Base-by-base conservation (phyloP, 2,329 filamentous ascomycete species). In the Colletotrichum cereale region DNA sequence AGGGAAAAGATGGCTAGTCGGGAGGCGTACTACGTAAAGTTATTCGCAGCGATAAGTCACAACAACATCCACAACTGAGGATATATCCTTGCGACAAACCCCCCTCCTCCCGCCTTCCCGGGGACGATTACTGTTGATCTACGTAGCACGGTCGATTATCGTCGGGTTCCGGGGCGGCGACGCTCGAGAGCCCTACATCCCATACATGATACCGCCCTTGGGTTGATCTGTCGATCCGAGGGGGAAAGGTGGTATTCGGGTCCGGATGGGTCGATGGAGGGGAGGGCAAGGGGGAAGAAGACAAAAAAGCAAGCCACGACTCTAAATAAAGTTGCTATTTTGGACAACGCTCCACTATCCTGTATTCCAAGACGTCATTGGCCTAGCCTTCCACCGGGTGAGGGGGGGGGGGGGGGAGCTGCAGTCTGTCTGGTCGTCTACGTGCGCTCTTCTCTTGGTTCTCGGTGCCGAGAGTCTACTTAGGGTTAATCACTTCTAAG, bases 71-170 rank as follows among this genome's bases (percentile, higher is more conserved):
- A 48, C 58, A 56, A 48, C 66, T 29, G 38, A 36, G 57, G 29
- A n/a, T 42, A n/a, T 42, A n/a, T 44, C 65, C 66, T 21, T 16
- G 58, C 36, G 50, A 38, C 31, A 38, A 29, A 18, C 62, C 56
- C 31, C 47, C 18, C 38, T 24, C 56, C 14, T 31, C 31, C 48
- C 50, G 60, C 18, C 38, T 24, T 38, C 14, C 42, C 31, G 38
- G 40, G 60, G 40, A 24, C 60, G 66, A 67, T 67, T 60, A 47
- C 8, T 29, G 58, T 18, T 56, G 66, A 56, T 67, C 66, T 38
- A 38, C 36, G 6, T 12, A 34, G 12, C 36, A 58, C 29, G 18
- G 34, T 26, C 29, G 12, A 62, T 38, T 14, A 60, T 52, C 48
- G 26, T 29, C 48, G 31, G 26, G 48, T 52, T 52, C 26, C 5